Evolutionary conservation across 2,329 filamentous ascomycete species (phyloP).

Genomic region (Penicillium sp.): DNA sequence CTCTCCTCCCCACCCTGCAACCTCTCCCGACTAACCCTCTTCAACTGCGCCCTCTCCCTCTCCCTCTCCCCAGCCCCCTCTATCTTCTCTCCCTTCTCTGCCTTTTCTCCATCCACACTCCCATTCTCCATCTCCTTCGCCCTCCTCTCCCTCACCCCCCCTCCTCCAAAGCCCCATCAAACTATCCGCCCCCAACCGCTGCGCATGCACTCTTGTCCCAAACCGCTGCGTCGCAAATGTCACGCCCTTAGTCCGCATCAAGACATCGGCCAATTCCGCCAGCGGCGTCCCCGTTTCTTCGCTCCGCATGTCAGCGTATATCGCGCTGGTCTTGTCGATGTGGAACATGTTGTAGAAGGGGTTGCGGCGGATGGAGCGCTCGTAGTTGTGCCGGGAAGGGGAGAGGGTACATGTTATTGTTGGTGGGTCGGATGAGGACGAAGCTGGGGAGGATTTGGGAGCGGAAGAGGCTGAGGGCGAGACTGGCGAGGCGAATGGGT

Average conservation of each 20-base stretch:
- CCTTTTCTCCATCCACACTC: background rate
- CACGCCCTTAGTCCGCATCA: slow-evolving; percentile 31
- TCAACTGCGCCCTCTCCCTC: background rate
- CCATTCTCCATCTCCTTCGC: background rate
- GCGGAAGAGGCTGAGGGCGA: background rate
- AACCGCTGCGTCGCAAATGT: slow-evolving; percentile 20
- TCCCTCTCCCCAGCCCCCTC: background rate
- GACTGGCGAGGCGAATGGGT: slow-evolving; percentile 6
- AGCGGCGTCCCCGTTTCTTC: slow-evolving; percentile 30
- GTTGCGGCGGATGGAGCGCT: slow-evolving; percentile 34
- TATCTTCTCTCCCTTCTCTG: too few species aligned
- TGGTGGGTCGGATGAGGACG: background rate
- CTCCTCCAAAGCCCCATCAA: slow-evolving; percentile 32
- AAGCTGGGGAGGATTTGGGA: slow-evolving; percentile 1
- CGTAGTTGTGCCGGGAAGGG: slow-evolving; percentile 36
- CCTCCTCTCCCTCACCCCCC: slow-evolving; percentile 16
- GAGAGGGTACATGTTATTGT: slow-evolving; percentile 35
- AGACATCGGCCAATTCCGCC: slow-evolving; percentile 38
- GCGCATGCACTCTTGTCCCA: slow-evolving; percentile 25
- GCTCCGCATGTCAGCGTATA: slow-evolving; percentile 36
- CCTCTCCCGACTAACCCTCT: background rate
- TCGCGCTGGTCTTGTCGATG: slow-evolving; percentile 26
- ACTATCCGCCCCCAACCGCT: slow-evolving; percentile 32
- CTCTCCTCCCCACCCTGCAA: background rate
- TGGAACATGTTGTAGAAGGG: slow-evolving; percentile 38